These are phyloP conservation scores for Corchorus capsularis DNA, from an alignment of 345 rosid species.

Conservation along the genomic window DNA sequence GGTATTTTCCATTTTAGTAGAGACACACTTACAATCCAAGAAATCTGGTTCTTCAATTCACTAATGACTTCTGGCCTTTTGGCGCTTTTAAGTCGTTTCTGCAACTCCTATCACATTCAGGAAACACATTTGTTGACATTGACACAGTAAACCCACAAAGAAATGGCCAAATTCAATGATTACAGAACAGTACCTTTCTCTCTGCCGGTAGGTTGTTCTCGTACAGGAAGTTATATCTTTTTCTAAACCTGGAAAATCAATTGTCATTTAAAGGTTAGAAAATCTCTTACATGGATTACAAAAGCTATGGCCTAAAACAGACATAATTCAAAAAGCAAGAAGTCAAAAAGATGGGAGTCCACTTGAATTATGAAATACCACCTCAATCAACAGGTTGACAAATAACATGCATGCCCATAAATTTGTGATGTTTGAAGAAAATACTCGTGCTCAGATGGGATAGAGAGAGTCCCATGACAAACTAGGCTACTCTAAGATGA, in stretches of 20 bases:
- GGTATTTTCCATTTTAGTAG: neutral
- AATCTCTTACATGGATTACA: neutral
- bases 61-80: constrained; percentile 42
- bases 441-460: neutral
- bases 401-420: neutral
- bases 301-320: neutral
- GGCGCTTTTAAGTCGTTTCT: constrained; percentile 45
- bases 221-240: constrained; percentile 69
- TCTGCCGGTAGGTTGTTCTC: constrained; percentile 68
- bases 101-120: constrained; percentile 38
- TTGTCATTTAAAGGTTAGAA: neutral
- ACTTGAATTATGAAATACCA: no score
- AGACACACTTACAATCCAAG: constrained; percentile 61
- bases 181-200: constrained; percentile 45
- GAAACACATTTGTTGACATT: constrained; percentile 6
- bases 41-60: constrained; percentile 39
- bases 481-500: neutral
- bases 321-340: neutral
- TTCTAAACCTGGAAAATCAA: constrained; percentile 55
- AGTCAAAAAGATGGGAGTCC: neutral
- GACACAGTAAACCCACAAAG: neutral
- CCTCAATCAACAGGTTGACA: neutral
- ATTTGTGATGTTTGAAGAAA: neutral
- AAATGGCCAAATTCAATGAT: neutral
- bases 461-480: neutral